phyloP scores from a whole-genome alignment of 805 yeast genomes.

The Yamadazyma laniorum region DNA sequence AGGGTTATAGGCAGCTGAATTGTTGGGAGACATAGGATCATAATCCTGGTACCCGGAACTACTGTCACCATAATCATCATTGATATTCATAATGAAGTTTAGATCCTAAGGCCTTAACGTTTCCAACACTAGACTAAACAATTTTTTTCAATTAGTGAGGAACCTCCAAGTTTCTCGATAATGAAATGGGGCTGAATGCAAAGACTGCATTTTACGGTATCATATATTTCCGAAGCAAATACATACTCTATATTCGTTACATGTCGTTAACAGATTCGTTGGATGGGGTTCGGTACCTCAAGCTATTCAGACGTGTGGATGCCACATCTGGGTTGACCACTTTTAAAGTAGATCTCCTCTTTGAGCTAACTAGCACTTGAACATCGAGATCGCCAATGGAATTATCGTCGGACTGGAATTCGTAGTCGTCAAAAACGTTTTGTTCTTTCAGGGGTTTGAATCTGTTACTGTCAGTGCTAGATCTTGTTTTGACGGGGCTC shows the following conservation, averaged over 20 bases:
- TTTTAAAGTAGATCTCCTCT: slow-evolving; percentile 56
- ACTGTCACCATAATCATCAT: slow-evolving; percentile 5
- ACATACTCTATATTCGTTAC: not conserved
- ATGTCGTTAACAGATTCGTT: slow-evolving; percentile 6
- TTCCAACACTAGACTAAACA: no score
- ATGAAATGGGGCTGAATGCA: not conserved
- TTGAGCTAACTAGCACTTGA: slow-evolving; percentile 68
- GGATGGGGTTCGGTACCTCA: slow-evolving; percentile 14
- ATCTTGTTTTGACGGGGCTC: not conserved
- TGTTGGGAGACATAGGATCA: slow-evolving; percentile 1
- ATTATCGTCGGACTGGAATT: slow-evolving; percentile 9
- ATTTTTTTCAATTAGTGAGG: no score
- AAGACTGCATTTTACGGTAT: no score
- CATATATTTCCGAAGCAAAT: no score
- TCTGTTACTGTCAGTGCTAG: not conserved
- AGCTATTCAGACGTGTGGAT: slow-evolving; percentile 4
- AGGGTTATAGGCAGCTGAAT: no score
- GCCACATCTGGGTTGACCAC: slow-evolving; percentile 57
- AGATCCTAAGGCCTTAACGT: no score
- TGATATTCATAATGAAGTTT: slow-evolving; percentile 4
- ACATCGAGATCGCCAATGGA: slow-evolving; percentile 44
- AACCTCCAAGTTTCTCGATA: no score
- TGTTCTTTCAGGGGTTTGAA: not conserved
- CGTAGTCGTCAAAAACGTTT: slow-evolving; percentile 8
- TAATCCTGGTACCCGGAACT: slow-evolving; percentile 2